phyloP scores from a whole-genome alignment of 2,329 filamentous ascomycete genomes.

The Trichophyton verrucosum region DNA sequence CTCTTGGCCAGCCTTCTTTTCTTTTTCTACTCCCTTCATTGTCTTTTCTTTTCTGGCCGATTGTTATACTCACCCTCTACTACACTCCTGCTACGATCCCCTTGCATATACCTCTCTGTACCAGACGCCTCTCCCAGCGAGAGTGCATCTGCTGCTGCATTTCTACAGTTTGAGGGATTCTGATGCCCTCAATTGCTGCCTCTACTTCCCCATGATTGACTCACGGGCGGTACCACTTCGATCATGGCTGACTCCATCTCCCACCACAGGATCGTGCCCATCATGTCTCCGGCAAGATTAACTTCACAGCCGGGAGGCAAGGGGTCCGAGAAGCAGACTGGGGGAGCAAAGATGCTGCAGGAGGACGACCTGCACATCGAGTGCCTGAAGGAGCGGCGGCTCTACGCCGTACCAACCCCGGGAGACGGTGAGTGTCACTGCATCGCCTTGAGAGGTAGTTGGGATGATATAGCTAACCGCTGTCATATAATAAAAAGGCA shows the following conservation, averaged over 20 bases:
- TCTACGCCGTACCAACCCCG: conserved; percentile 47
- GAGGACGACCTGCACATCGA: conserved; percentile 27
- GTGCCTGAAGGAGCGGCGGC: conserved; percentile 41
- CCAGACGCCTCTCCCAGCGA: neutral
- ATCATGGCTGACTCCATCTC: conserved; percentile 28
- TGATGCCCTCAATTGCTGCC: conserved; percentile 15
- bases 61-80: conserved; percentile 12
- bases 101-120: neutral
- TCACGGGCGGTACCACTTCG: conserved; percentile 21
- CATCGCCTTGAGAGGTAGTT: conserved; percentile 6
- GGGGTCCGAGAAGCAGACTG: conserved; percentile 4
- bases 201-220: conserved; percentile 18
- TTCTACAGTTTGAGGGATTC: conserved; percentile 1
- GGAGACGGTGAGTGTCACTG: conserved; percentile 47
- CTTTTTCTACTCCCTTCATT: neutral
- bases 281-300: conserved; percentile 22
- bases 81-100: conserved; percentile 5
- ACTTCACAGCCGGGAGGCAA: conserved; percentile 15
- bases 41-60: conserved; percentile 7
- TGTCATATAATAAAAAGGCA: conserved; percentile 37
- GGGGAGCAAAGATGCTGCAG: conserved; percentile 15
- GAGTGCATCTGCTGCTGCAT: conserved; percentile 1
- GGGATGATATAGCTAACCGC: conserved; percentile 3
- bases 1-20: conserved; percentile 11
- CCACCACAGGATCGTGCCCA: conserved; percentile 33